Base-by-base conservation (phyloP, 2,329 filamentous ascomycete species). In the Helminthosporium solani region DNA sequence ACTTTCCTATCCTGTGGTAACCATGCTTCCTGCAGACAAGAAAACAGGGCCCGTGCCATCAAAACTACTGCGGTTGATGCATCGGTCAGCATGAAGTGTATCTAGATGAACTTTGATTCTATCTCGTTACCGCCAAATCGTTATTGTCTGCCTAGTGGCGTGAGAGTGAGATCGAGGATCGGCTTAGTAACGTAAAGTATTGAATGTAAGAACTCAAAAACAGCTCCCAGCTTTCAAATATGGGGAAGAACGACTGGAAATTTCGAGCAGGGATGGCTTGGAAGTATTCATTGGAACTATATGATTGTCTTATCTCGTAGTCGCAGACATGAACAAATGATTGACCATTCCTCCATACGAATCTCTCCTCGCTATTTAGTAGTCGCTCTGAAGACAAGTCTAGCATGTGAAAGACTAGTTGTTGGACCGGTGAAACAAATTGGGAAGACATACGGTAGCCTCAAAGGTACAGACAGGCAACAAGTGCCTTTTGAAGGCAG, bases 81-180 rank as follows among this genome's bases (percentile, higher is more conserved):
- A 1, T 45, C 53, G 2, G 54, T 56, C 16, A 58, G 23, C 47
- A 58, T 48, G 19, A 53, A 54, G 20, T 58, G 52, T 7, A 56
- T 45, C 54, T 53, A 58, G 5, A 55, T 42, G 31, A 50, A 56
- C n/a, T 15, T 46, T 25, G 53, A 57, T 2, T 52, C 35, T 27
- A 45, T 40, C 15, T 16, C 18, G 7, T 40, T 33, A 18, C 30
- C 25, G 5, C 20, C 41, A 21, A 42, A 36, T 11, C 16, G 18
- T 33, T 35, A 9, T 42, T 37, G 7, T 25, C 23, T 21, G 23
- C 40, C 23, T n/a, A n/a, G n/a, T n/a, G 23, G 23, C 23, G 23
- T 25, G 12, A 44, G 34, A 2, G 47, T 48, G 7, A 45, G 44
- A 40, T 42, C 35, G 8, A 33, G 12, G 7, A 46, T 46, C 33